A percentile compares a stretch with the other conserved stretches of the same genome.
Evolutionary conservation across 2,329 filamentous ascomycete genomes (phyloP).

Genomic region (Aureobasidium namibiae): DNA sequence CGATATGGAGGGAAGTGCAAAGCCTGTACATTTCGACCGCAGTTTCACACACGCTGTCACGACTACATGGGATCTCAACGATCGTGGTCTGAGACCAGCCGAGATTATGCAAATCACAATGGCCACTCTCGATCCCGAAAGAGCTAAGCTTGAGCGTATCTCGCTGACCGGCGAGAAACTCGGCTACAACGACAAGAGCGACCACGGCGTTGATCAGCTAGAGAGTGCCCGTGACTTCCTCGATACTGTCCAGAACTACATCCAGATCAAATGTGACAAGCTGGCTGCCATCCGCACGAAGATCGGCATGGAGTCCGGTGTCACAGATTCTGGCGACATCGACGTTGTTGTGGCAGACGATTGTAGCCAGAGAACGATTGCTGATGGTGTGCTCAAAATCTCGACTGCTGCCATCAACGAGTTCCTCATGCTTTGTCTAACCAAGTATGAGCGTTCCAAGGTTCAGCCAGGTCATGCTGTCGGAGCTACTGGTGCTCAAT

Average conservation of each 20-base stretch:
- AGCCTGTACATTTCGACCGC: slow-evolving; percentile 83
- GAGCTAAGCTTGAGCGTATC: slow-evolving; percentile 54
- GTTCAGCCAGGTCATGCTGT: slow-evolving; percentile 94
- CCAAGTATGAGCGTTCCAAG: slow-evolving; percentile 84
- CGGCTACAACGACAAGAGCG: slow-evolving; percentile 60
- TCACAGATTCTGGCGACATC: neutral
- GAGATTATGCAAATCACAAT: slow-evolving; percentile 65
- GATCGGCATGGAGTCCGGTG: slow-evolving; percentile 11
- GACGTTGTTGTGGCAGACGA: slow-evolving; percentile 11
- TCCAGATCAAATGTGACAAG: slow-evolving; percentile 34
- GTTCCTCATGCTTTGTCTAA: slow-evolving; percentile 75
- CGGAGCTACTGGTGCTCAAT: slow-evolving; percentile 91
- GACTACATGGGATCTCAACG: slow-evolving; percentile 70
- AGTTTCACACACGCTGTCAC: slow-evolving; percentile 76
- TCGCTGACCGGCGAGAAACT: slow-evolving; percentile 55
- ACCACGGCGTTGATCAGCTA: slow-evolving; percentile 46
- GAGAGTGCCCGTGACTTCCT: slow-evolving; percentile 81
- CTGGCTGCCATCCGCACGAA: slow-evolving; percentile 21
- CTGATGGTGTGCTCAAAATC: slow-evolving; percentile 74
- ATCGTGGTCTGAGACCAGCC: slow-evolving; percentile 62
- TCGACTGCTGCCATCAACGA: slow-evolving; percentile 62
- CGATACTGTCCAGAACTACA: slow-evolving; percentile 65
- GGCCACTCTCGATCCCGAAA: slow-evolving; percentile 58
- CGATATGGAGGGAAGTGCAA: slow-evolving; percentile 92
- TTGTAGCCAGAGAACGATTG: slow-evolving; percentile 24